Evolutionary conservation across 1,284 basidiomycete genomes (phyloP).

Genomic region (Bjerkandera adusta): DNA sequence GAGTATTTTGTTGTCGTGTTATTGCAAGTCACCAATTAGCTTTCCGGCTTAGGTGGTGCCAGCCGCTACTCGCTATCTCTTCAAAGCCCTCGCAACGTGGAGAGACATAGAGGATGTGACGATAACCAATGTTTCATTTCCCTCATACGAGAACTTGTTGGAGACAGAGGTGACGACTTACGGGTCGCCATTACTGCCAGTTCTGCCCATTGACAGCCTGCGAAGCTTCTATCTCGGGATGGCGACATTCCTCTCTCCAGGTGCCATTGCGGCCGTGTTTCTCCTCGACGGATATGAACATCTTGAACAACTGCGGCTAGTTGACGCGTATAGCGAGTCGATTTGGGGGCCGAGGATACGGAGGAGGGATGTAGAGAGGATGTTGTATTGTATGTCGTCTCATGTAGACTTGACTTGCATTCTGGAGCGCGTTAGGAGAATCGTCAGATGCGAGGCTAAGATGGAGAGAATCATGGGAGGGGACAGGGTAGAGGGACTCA

Average conservation of each 20-base stretch:
- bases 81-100: slow-evolving; percentile 43
- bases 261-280: slow-evolving; percentile 37
- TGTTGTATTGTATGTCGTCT: slow-evolving; percentile 20
- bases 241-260: slow-evolving; percentile 43
- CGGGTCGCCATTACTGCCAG: slow-evolving; percentile 32
- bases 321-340: slow-evolving; percentile 52
- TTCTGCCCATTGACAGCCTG: slow-evolving; percentile 37
- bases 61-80: slow-evolving; percentile 38
- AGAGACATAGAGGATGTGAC: slow-evolving; percentile 42
- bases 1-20: slow-evolving; percentile 21
- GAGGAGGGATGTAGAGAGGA: slow-evolving; percentile 38
- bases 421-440: slow-evolving; percentile 33
- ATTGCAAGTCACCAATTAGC: slow-evolving; percentile 1
- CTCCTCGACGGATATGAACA: slow-evolving; percentile 26
- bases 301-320: slow-evolving; percentile 40
- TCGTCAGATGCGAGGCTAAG: slow-evolving; percentile 48
- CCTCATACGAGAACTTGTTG: slow-evolving; percentile 22
- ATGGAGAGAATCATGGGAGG: slow-evolving; percentile 56
- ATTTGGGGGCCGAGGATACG: slow-evolving; percentile 53
- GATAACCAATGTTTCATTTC: slow-evolving; percentile 44
- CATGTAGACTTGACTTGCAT: slow-evolving; percentile 16
- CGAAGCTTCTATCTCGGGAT: slow-evolving; percentile 45
- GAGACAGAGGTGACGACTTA: slow-evolving; percentile 19
- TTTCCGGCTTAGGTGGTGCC: slow-evolving; percentile 43
- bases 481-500: slow-evolving; percentile 41